Evolutionary conservation across 345 rosid species (phyloP).

Genomic region (Kernera saxatilis): DNA sequence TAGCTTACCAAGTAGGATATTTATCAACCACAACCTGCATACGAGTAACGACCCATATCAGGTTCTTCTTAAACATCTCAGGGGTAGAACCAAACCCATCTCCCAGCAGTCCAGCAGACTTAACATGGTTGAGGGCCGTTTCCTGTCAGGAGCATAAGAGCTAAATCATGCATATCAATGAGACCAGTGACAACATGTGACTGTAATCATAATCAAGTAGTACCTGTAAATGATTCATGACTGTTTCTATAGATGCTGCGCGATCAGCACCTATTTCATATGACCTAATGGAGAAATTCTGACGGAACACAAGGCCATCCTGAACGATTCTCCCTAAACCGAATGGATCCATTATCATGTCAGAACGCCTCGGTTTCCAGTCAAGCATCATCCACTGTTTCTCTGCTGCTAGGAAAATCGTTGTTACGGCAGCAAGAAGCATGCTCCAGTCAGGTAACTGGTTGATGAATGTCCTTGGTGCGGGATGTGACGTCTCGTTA

Average conservation of each 20-base stretch:
- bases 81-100: conserved; percentile 98
- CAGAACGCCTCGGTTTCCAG: conserved; percentile 89
- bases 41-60: conserved; percentile 93
- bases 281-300: conserved; percentile 87
- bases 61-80: conserved; percentile 83
- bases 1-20: conserved; percentile 89
- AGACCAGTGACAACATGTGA: background rate
- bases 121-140: conserved; percentile 94
- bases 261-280: conserved; percentile 99
- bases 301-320: conserved; percentile 80
- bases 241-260: conserved; percentile 90
- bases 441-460: conserved; percentile 99
- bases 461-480: conserved; percentile 90
- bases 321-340: conserved; percentile 86
- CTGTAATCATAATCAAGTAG: background rate
- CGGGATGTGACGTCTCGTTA: conserved; percentile 41
- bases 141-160: conserved; percentile 46
- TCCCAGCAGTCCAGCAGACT: conserved; percentile 75
- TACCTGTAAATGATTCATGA: conserved; percentile 98
- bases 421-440: conserved; percentile 98
- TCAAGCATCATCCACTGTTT: conserved; percentile 99
- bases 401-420: conserved; percentile 95
- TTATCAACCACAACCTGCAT: conserved; percentile 94
- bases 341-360: conserved; percentile 77
- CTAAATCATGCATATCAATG: background rate